Evolutionary conservation across 805 yeast species (phyloP), one percentile per base, ranked within the genome.

Genomic region (Babjeviella inositovora): DNA sequence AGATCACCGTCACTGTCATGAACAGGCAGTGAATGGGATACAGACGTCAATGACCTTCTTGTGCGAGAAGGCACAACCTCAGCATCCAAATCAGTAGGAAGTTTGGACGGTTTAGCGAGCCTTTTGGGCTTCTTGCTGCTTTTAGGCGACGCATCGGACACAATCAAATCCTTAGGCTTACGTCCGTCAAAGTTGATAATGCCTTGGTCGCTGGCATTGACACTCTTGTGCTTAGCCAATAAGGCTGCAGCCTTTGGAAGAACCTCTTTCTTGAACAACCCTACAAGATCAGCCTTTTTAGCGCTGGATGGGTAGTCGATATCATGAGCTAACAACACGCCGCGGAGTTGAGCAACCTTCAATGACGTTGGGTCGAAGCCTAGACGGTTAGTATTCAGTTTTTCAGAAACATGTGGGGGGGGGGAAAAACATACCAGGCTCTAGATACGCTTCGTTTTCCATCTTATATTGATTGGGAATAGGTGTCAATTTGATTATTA

Each of bases 331-430:
- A 56, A 45, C 25, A 87, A 53, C 12, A 81, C 58, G 12, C 69
- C 61, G 36, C 90, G 62, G 38, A 87, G 54, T 28, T 77, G 68
- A 4, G 84, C 68, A 12, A 80, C 71, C 24, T 70, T 75, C 32
- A 76, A 50, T 18, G 58, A 50, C 13, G 58, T 49, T 5, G 87
- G 76, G 39, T 82, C 71, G 43, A 79, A 81, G n/a, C 60, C 80
- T 45, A 41, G 35, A 37, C 47, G 8, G 36, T 51, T 24, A 43
- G 47, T 32, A 26, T 11, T 14, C 11, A 18, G 5, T 20, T 13
- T 9, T 7, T 8, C 4, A 18, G 10, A 3, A 11, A 15, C n/a
- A 16, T 7, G 15, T 4, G 8, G n/a, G 12, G 5, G 11, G 6
- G 8, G 10, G 7, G 9, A 7, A 4, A 13, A 11, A 29, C 49